Conservation (phyloP, 208 protist genomes). For the Crithidia bombi region DNA sequence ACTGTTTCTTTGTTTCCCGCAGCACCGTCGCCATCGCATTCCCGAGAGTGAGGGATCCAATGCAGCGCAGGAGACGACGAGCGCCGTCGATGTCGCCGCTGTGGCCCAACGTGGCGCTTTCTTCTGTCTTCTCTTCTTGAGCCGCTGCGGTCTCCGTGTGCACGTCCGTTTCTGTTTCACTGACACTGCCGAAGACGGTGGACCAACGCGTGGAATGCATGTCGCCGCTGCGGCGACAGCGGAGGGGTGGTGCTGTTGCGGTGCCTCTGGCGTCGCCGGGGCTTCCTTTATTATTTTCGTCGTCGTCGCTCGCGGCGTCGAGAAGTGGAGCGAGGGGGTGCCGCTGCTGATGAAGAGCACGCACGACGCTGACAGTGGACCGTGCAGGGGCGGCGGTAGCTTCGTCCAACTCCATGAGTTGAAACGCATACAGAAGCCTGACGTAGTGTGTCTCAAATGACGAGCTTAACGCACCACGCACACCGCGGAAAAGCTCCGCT, state of each 20-base stretch:
- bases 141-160: neutral
- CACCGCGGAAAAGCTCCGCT: constrained; percentile 80
- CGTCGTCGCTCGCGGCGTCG: constrained; percentile 24
- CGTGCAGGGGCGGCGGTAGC: neutral
- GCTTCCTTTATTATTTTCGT: neutral
- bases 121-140: neutral
- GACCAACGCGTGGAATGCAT: constrained; percentile 30
- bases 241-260: neutral
- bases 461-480: constrained; percentile 82
- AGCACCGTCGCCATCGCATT: constrained; percentile 41
- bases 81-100: constrained; percentile 29
- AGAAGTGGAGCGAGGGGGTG: constrained; percentile 28
- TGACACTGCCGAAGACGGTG: constrained; percentile 7
- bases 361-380: constrained; percentile 24
- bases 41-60: constrained; percentile 41
- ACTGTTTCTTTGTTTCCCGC: constrained; percentile 51
- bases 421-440: constrained; percentile 53
- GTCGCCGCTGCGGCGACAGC: neutral
- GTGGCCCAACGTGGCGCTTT: constrained; percentile 33
- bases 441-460: constrained; percentile 78
- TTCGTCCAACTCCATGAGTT: constrained; percentile 26
- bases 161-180: neutral
- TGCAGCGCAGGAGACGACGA: constrained; percentile 38
- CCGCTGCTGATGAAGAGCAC: constrained; percentile 17
- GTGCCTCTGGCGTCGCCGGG: neutral